Evolutionary conservation across 352 stramenopile species (phyloP), one percentile per base, ranked within the genome.

Genomic region (Globisporangium iwayamae): DNA sequence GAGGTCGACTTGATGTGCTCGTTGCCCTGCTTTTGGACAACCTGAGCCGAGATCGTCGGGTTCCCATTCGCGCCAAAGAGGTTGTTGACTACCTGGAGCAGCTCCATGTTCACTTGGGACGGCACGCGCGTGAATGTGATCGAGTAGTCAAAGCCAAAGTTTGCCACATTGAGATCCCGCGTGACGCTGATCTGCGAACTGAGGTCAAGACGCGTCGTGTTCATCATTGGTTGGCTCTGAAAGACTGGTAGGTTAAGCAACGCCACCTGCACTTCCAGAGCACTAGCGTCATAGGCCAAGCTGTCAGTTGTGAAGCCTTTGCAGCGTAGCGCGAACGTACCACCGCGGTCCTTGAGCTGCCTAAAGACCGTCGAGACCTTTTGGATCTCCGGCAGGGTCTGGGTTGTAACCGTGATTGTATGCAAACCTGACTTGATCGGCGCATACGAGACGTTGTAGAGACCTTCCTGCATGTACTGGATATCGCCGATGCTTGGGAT

Each of bases 371-470:
- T 91, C 5, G 76, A 89, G 9, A 98, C 77, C 32, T 81, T 68
- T 46, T 98, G 93, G 22, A 90, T 76, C 67, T 97, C 90, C 1
- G 78, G 76, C 0, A 78, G 65, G 13, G 80, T 90, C 57, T 95
- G 81, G 11, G 85, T 73, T 2, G 94, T 85, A 7, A 98, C 75
- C 0, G 78, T 79, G 30, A 99, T 73, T 0, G 90, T 98, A 70
- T 98, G 91, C 16, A 74, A 67, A 1, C 90, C 91, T 41, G 84
- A 96, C 39, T 83, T 74, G 46, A 91, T 74, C 1, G 94, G 91
- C 1, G 78, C 71, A 72, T 97, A 99, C 14, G 66, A 81, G 18
- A 97, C 78, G 14, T 85, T 84, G 77, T 97, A 98, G 28, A 83
- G 60, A 11, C 93, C 92, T 36, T 94, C 83, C 6, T 64, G 73